phyloP scores from a whole-genome alignment of 2,329 filamentous ascomycete species.

The Coccinonectria pachysandricola region DNA sequence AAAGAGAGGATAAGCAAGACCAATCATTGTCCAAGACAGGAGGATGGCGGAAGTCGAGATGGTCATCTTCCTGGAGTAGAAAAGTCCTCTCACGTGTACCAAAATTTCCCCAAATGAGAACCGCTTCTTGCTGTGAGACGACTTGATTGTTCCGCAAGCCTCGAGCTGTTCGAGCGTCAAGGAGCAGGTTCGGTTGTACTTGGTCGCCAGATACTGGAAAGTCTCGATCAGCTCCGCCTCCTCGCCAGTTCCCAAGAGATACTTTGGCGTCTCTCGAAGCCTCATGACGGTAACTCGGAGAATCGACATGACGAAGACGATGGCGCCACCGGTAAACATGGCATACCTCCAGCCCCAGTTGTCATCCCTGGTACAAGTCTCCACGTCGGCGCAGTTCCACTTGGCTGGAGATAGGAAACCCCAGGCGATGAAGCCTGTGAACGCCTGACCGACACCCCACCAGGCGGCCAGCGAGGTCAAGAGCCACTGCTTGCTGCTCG shows the following conservation, averaged over 20 bases:
- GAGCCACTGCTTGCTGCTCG: constrained; percentile 36
- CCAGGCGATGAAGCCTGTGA: constrained; percentile 35
- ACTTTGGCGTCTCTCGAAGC: constrained; percentile 39
- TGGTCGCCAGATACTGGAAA: constrained; percentile 40
- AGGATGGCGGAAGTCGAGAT: constrained; percentile 55
- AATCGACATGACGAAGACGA: constrained; percentile 34
- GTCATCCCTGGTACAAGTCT: constrained; percentile 34
- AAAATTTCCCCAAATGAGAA: constrained; percentile 24
- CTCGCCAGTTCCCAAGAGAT: constrained; percentile 33
- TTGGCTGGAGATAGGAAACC: constrained; percentile 38
- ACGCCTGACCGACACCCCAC: constrained; percentile 43
- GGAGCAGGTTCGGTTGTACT: constrained; percentile 24
- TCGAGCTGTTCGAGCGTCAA: constrained; percentile 36
- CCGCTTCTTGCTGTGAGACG: constrained; percentile 24
- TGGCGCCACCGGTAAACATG: constrained; percentile 33
- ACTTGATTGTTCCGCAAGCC: constrained; percentile 32
- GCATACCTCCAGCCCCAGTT: constrained; percentile 42
- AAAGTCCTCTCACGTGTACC: constrained; percentile 55
- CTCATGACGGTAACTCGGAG: constrained; percentile 35
- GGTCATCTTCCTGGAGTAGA: constrained; percentile 47
- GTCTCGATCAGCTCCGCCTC: constrained; percentile 39
- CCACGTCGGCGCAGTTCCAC: constrained; percentile 29
- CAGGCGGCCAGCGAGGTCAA: constrained; percentile 35
- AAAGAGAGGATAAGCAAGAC: constrained; percentile 64
- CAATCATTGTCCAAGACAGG: constrained; percentile 60